Evolutionary conservation across 768 basidiomycete species (phyloP).

Genomic region (Lactarius akahatsu): DNA sequence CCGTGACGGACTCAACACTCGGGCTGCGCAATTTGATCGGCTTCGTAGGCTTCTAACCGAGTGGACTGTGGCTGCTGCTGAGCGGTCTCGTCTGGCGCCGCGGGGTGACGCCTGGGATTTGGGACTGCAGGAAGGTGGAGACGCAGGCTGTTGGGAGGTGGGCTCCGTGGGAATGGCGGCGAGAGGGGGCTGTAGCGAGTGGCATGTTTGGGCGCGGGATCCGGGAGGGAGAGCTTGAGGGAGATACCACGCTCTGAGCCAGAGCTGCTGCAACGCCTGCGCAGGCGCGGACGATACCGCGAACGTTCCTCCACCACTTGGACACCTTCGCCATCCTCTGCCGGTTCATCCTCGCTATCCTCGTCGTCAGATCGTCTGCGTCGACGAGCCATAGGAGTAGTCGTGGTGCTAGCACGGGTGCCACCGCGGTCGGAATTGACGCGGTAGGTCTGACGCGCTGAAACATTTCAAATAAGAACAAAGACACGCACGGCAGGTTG

Average conservation of each 20-base stretch:
- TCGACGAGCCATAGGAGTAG: slow-evolving; percentile 8
- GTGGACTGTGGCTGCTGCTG: neutral
- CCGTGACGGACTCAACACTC: neutral
- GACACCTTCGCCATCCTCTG: neutral
- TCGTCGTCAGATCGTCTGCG: slow-evolving; percentile 14
- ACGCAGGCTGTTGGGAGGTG: slow-evolving; percentile 3
- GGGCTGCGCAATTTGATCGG: neutral
- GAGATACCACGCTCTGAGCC: neutral
- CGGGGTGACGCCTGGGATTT: neutral
- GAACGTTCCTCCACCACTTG: slow-evolving; percentile 4
- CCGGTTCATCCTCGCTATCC: neutral
- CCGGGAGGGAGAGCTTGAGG: neutral
- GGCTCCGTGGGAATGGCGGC: neutral
- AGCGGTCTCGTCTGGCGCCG: neutral
- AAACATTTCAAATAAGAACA: neutral
- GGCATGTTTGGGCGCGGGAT: neutral
- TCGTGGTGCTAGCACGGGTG: neutral
- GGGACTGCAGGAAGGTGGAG: slow-evolving; percentile 2
- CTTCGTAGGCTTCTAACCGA: neutral
- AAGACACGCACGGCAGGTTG: neutral
- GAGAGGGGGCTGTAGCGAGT: neutral
- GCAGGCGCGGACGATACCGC: slow-evolving; percentile 23
- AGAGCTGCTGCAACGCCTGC: slow-evolving; percentile 1
- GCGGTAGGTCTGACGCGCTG: slow-evolving; percentile 4
- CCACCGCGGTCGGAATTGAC: slow-evolving; percentile 8